Percentiles rank a stretch among this genome's conserved stretches.
Conservation (phyloP, 2,329 filamentous ascomycete genomes). For the Penicillium rolfsii region DNA sequence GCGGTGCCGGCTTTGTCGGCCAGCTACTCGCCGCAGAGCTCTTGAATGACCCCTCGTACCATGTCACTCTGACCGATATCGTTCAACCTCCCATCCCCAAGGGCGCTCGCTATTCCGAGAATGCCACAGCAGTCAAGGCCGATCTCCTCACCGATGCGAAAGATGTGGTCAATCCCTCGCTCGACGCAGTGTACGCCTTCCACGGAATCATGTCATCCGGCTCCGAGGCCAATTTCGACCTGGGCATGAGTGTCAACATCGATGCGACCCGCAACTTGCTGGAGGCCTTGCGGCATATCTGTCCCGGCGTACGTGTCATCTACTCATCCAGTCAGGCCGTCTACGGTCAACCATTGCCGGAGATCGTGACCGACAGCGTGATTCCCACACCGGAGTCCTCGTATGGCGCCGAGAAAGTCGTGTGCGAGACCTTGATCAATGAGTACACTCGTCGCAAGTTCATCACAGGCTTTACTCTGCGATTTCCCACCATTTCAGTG, state of each 20-base stretch:
- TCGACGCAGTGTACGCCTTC: slow-evolving; percentile 63
- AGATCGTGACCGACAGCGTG: slow-evolving; percentile 55
- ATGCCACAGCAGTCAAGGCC: slow-evolving; percentile 55
- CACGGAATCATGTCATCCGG: slow-evolving; percentile 71
- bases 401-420: slow-evolving; percentile 66
- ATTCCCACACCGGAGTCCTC: slow-evolving; percentile 64
- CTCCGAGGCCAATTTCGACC: slow-evolving; percentile 63
- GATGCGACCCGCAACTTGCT: slow-evolving; percentile 61
- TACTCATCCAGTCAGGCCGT: slow-evolving; percentile 67
- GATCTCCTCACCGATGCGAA: slow-evolving; percentile 56
- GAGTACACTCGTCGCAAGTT: slow-evolving; percentile 64
- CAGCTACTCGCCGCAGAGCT: slow-evolving; percentile 63
- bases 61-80: slow-evolving; percentile 62
- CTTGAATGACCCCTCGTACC: slow-evolving; percentile 52
- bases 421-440: slow-evolving; percentile 65
- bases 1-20: slow-evolving; percentile 67
- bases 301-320: slow-evolving; percentile 60
- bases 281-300: slow-evolving; percentile 54
- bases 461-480: slow-evolving; percentile 61
- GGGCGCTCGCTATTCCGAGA: slow-evolving; percentile 53
- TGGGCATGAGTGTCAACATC: slow-evolving; percentile 64
- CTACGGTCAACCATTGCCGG: slow-evolving; percentile 61
- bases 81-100: slow-evolving; percentile 56
- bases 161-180: slow-evolving; percentile 45
- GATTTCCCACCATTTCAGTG: slow-evolving; percentile 65